A percentile compares a stretch with the other conserved stretches of the same genome.
phyloP scores from a whole-genome alignment of 2,329 filamentous ascomycete species.

The Aspergillus glaucus region DNA sequence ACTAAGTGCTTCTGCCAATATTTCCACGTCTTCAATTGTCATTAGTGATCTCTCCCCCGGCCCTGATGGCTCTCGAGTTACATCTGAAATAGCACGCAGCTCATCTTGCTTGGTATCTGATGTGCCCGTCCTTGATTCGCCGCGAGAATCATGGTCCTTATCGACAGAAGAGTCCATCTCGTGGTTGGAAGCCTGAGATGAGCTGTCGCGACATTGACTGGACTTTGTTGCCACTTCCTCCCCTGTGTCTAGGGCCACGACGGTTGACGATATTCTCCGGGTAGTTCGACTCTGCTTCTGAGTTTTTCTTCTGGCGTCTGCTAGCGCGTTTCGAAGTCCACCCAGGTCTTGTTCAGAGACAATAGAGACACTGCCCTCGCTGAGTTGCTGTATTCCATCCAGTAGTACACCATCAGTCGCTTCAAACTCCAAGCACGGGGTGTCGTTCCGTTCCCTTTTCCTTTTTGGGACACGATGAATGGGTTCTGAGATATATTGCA shows the following conservation, averaged over 20 bases:
- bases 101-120: background rate
- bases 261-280: conserved; percentile 9
- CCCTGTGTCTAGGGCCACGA: conserved; percentile 10
- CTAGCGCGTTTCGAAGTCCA: conserved; percentile 4
- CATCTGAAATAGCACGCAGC: no score
- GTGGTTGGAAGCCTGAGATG: background rate
- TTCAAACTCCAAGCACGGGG: conserved; percentile 3
- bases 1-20: no score
- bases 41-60: no score
- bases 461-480: background rate
- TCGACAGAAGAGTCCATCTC: background rate
- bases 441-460: background rate
- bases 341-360: conserved; percentile 5
- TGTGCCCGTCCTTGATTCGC: background rate
- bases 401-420: conserved; percentile 1
- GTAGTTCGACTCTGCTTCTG: background rate
- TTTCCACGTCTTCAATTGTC: no score
- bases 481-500: background rate
- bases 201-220: background rate
- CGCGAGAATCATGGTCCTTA: background rate
- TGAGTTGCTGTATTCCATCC: conserved; percentile 5
- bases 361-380: conserved; percentile 4
- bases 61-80: no score
- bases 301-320: background rate
- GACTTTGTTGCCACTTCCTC: conserved; percentile 6